phyloP scores from a whole-genome alignment of 169 alveolate genomes.

The Amoebophrya sp. region DNA sequence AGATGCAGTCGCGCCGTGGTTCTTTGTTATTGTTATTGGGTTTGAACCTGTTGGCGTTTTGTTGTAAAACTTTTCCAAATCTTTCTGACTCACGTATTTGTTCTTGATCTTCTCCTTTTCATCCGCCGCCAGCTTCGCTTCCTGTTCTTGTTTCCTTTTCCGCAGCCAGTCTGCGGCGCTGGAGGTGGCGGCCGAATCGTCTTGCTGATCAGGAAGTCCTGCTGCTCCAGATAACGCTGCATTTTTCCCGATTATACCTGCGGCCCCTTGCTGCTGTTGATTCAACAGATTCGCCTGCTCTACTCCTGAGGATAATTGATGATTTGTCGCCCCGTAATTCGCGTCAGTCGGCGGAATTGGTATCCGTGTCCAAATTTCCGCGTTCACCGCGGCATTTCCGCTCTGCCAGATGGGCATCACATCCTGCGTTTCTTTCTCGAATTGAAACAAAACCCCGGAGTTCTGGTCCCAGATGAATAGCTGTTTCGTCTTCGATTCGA shows the following conservation, averaged over 20 bases:
- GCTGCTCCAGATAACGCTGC: too few species aligned
- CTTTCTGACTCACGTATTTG: not conserved
- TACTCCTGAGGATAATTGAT: too few species aligned
- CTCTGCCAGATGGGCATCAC: not conserved
- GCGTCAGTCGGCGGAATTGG: not conserved
- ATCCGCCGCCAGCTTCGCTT: not conserved
- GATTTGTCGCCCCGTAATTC: not conserved
- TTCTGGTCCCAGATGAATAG: not conserved
- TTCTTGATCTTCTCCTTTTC: not conserved
- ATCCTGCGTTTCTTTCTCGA: not conserved
- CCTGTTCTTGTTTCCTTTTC: too few species aligned
- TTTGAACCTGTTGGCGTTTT: not conserved
- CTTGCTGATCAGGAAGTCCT: not conserved
- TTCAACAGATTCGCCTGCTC: too few species aligned
- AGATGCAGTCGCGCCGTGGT: too few species aligned
- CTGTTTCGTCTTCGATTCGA: too few species aligned
- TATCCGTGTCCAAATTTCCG: not conserved
- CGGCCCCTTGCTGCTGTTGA: too few species aligned
- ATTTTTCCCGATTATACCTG: too few species aligned
- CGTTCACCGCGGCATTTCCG: not conserved
- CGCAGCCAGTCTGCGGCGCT: not conserved
- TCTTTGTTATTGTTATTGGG: not conserved
- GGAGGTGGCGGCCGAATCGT: not conserved
- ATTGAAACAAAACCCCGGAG: not conserved
- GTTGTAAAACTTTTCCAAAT: not conserved